A percentile compares a stretch with the other conserved stretches of the same genome.
phyloP scores from a whole-genome alignment of 768 basidiomycete genomes.

The Ephemerocybe angulata region DNA sequence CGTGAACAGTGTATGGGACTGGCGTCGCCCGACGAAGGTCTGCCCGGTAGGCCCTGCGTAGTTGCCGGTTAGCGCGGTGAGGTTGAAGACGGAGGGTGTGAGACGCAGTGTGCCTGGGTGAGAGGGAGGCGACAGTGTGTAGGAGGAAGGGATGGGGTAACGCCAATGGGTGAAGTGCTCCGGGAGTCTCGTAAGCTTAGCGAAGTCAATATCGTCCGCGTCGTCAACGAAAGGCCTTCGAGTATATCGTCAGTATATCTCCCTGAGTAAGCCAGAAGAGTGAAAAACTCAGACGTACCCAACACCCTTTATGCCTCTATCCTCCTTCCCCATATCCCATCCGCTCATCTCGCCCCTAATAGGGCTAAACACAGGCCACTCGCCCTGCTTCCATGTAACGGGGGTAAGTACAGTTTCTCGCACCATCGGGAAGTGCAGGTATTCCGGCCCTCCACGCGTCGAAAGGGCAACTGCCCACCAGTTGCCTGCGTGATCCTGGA shows the following conservation, averaged over 20 bases:
- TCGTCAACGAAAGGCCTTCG: slow-evolving; percentile 16
- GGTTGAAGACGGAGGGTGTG: slow-evolving; percentile 23
- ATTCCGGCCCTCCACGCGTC: slow-evolving; percentile 23
- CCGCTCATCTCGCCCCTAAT: slow-evolving; percentile 19
- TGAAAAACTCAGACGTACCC: slow-evolving; percentile 5
- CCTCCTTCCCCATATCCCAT: slow-evolving; percentile 15
- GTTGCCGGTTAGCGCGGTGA: slow-evolving; percentile 26
- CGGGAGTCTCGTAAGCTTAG: slow-evolving; percentile 18
- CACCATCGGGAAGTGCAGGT: slow-evolving; percentile 28
- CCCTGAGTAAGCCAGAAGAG: neutral
- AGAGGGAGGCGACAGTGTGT: slow-evolving; percentile 18
- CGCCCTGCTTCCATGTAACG: slow-evolving; percentile 26
- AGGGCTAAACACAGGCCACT: slow-evolving; percentile 23
- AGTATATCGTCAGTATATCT: neutral
- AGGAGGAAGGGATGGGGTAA: slow-evolving; percentile 21
- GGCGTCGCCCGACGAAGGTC: slow-evolving; percentile 29
- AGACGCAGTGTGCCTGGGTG: slow-evolving; percentile 20
- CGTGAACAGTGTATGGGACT: slow-evolving; percentile 27
- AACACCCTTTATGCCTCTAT: slow-evolving; percentile 6
- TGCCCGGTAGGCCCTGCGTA: slow-evolving; percentile 22
- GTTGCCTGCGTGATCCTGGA: slow-evolving; percentile 27
- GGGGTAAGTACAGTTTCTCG: slow-evolving; percentile 35
- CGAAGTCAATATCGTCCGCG: slow-evolving; percentile 21
- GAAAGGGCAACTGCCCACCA: slow-evolving; percentile 28
- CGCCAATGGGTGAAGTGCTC: slow-evolving; percentile 28